Percentiles rank a stretch among this genome's conserved stretches.
These are phyloP conservation scores for Ceratorhiza oryzae-sativae DNA, from an alignment of 1,284 basidiomycete genomes.

Conservation along the genomic window DNA sequence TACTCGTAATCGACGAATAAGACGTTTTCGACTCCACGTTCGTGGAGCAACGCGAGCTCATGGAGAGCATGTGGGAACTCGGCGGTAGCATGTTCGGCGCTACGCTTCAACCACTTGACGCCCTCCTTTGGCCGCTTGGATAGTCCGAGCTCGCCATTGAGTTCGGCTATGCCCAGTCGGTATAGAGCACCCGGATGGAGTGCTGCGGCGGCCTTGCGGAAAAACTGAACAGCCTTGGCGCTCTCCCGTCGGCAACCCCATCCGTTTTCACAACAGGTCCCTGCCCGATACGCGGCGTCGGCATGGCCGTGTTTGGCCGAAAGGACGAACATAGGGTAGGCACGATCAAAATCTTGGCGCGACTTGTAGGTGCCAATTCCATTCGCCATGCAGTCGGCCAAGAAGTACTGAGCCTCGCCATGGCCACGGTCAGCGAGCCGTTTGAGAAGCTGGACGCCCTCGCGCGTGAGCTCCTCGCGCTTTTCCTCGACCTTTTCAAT, in stretches of 20 bases:
- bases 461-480: conserved; percentile 84
- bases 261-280: conserved; percentile 98
- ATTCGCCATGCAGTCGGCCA: conserved; percentile 97
- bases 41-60: conserved; percentile 93
- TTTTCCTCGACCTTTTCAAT: conserved; percentile 83
- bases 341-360: conserved; percentile 95
- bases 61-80: conserved; percentile 97
- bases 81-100: conserved; percentile 91
- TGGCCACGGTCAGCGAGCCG: conserved; percentile 93
- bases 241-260: conserved; percentile 96
- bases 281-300: conserved; percentile 94
- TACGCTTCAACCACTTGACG: conserved; percentile 97
- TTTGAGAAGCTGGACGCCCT: conserved; percentile 86
- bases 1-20: conserved; percentile 97
- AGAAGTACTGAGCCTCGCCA: conserved; percentile 93
- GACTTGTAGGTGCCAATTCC: conserved; percentile 90
- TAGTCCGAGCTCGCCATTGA: conserved; percentile 93
- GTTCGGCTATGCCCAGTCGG: conserved; percentile 92
- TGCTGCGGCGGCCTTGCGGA: conserved; percentile 90
- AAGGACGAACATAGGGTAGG: conserved; percentile 94
- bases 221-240: conserved; percentile 92
- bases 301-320: conserved; percentile 99
- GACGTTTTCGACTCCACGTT: conserved; percentile 95
- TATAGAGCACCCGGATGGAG: conserved; percentile 96
- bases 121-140: conserved; percentile 92